These are phyloP conservation scores for Aspergillus puulaauensis DNA, from an alignment of 2,329 filamentous ascomycete genomes.

Conservation along the genomic window DNA sequence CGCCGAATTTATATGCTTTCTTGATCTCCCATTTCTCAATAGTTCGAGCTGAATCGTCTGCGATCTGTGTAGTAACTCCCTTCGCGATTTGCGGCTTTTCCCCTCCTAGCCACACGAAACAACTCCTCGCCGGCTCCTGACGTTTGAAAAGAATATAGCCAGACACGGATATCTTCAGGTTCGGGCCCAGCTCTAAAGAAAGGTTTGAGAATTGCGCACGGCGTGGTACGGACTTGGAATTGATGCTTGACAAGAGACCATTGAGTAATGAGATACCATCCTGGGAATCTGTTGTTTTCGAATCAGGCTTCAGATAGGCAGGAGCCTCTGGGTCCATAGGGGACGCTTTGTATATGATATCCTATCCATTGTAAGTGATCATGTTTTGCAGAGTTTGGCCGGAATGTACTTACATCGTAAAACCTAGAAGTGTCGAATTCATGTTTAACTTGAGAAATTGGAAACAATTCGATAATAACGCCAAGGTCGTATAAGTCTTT, in stretches of 20 bases:
- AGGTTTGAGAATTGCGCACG: constrained; percentile 82
- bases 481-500: constrained; percentile 95
- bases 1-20: constrained; percentile 95
- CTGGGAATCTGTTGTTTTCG: constrained; percentile 60
- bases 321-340: constrained; percentile 69
- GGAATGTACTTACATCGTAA: constrained; percentile 69
- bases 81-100: constrained; percentile 79
- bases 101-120: constrained; percentile 85
- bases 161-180: constrained; percentile 83
- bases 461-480: constrained; percentile 88
- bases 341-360: constrained; percentile 81
- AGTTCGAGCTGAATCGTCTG: constrained; percentile 72
- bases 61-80: constrained; percentile 70
- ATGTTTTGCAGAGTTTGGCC: background rate
- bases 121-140: constrained; percentile 76
- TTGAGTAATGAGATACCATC: constrained; percentile 78
- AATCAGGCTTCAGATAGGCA: constrained; percentile 51
- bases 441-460: constrained; percentile 70
- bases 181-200: constrained; percentile 83
- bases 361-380: constrained; percentile 50
- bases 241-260: constrained; percentile 81
- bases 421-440: constrained; percentile 82
- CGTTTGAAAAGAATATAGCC: constrained; percentile 87
- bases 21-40: constrained; percentile 80
- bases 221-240: constrained; percentile 83